Evolutionary conservation across 176 grass and related monocot genomes (phyloP).

Genomic region (Themeda triandra): DNA sequence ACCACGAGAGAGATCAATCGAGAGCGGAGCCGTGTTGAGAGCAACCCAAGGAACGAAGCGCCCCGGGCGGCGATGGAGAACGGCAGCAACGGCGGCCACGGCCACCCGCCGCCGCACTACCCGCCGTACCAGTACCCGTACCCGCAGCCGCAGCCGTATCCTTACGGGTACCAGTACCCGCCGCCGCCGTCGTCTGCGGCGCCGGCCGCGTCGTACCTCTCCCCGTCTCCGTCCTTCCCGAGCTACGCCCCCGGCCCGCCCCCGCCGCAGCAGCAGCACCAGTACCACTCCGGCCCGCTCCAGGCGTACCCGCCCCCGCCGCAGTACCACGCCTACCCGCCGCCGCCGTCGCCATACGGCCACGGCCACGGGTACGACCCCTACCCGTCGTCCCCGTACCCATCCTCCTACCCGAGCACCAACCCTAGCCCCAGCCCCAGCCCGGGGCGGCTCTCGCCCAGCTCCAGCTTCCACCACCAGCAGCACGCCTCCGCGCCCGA

Average conservation of each 20-base stretch:
- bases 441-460: slow-evolving; percentile 21
- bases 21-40: not conserved
- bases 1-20: not conserved
- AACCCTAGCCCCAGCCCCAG: slow-evolving; percentile 27
- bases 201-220: slow-evolving; percentile 32
- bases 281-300: slow-evolving; percentile 48
- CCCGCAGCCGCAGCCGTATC: slow-evolving; percentile 1
- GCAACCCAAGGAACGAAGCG: not conserved
- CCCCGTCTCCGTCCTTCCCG: slow-evolving; percentile 41
- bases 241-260: slow-evolving; percentile 12
- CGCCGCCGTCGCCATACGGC: not conserved
- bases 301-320: slow-evolving; percentile 41
- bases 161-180: slow-evolving; percentile 27
- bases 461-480: slow-evolving; percentile 38
- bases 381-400: slow-evolving; percentile 17
- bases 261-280: slow-evolving; percentile 20
- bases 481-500: not conserved
- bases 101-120: slow-evolving; percentile 22
- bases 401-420: slow-evolving; percentile 24
- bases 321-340: slow-evolving; percentile 23
- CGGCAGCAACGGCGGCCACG: slow-evolving; percentile 18
- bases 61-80: slow-evolving; percentile 33
- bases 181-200: not conserved
- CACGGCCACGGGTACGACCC: slow-evolving; percentile 24
- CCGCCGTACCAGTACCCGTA: slow-evolving; percentile 32